These are phyloP conservation scores for Eucalyptus pauciflora DNA, from an alignment of 345 rosid species.

Conservation along the genomic window DNA sequence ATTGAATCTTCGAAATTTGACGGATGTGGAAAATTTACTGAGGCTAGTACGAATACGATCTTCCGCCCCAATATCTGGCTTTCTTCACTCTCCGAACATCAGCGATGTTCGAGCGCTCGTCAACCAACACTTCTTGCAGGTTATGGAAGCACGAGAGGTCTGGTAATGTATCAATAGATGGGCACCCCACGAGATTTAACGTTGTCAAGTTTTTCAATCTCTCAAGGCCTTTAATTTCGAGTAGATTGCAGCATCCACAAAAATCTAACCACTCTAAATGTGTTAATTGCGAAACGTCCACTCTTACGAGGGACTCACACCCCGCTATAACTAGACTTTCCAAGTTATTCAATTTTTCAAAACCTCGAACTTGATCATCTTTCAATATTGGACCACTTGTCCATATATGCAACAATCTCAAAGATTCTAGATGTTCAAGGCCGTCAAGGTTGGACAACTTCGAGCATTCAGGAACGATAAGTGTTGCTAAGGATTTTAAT, in stretches of 20 bases:
- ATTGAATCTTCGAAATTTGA: background rate
- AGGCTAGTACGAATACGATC: rapidly evolving
- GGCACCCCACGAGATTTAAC: background rate
- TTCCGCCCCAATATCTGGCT: background rate
- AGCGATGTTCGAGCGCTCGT: background rate
- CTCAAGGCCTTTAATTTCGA: no score
- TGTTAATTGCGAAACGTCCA: no score
- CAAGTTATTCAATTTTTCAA: no score
- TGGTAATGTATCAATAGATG: background rate
- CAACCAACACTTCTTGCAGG: rapidly evolving
- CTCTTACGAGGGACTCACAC: no score
- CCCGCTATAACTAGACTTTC: rapidly evolving
- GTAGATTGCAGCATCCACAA: no score
- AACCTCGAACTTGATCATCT: no score
- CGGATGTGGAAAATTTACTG: background rate
- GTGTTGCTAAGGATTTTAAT: background rate
- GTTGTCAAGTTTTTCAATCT: rapidly evolving
- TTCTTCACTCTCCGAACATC: background rate
- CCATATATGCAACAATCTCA: rapidly evolving
- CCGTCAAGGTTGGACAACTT: background rate
- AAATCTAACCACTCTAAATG: rapidly evolving
- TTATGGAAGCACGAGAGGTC: background rate
- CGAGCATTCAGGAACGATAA: rapidly evolving
- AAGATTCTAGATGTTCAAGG: background rate
- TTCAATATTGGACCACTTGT: no score